A percentile compares a stretch with the other conserved stretches of the same genome.
Evolutionary conservation across 2,329 filamentous ascomycete species (phyloP).

Genomic region (Colletotrichum zoysiae): DNA sequence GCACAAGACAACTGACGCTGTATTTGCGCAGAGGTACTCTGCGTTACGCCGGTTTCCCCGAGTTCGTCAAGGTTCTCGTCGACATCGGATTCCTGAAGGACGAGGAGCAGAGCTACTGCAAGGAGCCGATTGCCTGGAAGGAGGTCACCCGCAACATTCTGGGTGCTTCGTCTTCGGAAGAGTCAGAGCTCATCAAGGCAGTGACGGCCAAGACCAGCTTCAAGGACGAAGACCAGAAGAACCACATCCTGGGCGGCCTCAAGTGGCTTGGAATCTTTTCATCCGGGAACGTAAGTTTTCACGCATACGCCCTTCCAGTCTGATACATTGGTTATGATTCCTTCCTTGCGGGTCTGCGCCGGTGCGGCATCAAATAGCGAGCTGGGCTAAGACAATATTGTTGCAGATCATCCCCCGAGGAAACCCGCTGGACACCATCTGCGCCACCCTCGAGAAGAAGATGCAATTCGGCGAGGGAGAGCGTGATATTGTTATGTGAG

Average conservation of each 20-base stretch:
- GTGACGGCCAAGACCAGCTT: constrained; percentile 84
- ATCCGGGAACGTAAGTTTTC: constrained; percentile 1
- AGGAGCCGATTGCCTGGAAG: constrained; percentile 80
- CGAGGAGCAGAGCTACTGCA: constrained; percentile 73
- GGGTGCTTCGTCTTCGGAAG: constrained; percentile 72
- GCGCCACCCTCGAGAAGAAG: constrained; percentile 89
- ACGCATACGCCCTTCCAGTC: no score
- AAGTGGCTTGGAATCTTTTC: constrained; percentile 64
- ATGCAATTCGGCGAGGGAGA: constrained; percentile 88
- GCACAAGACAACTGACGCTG: background rate
- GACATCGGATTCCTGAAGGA: constrained; percentile 90
- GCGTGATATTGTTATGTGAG: constrained; percentile 80
- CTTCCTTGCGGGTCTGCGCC: background rate
- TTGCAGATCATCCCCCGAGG: constrained; percentile 76
- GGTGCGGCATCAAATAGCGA: no score
- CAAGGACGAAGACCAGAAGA: constrained; percentile 73
- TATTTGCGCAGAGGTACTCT: constrained; percentile 55
- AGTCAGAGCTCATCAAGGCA: constrained; percentile 78
- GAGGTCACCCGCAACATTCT: constrained; percentile 85
- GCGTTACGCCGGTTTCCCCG: constrained; percentile 88
- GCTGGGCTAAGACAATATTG: background rate
- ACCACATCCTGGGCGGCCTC: constrained; percentile 77
- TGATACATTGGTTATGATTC: background rate
- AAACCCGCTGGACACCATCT: constrained; percentile 89
- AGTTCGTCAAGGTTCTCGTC: constrained; percentile 88